Evolutionary conservation across 164 flowering plant species (phyloP).

Genomic region (Houttuynia cordata): DNA sequence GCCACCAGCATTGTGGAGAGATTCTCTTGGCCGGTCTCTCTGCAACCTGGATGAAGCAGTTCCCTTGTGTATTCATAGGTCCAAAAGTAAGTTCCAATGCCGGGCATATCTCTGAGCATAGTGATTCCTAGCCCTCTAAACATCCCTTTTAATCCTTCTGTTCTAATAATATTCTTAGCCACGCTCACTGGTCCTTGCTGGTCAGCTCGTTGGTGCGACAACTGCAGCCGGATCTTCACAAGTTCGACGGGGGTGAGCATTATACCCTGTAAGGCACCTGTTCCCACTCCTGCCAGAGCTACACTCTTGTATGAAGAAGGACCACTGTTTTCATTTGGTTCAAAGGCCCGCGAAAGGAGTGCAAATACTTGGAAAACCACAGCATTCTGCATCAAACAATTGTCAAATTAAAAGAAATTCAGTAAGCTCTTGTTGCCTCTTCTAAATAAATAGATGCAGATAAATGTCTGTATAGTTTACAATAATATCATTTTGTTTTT

Average conservation of each 20-base stretch:
- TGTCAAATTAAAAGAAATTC: background rate
- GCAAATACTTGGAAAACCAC: slow-evolving; percentile 80
- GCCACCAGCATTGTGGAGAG: slow-evolving; percentile 60
- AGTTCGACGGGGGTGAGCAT: slow-evolving; percentile 75
- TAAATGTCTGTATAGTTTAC: too few species aligned
- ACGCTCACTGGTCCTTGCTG: slow-evolving; percentile 37
- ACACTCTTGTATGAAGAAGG: slow-evolving; percentile 83
- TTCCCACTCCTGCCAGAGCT: slow-evolving; percentile 61
- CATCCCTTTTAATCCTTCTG: slow-evolving; percentile 57
- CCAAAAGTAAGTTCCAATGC: slow-evolving; percentile 73
- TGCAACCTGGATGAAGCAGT: slow-evolving; percentile 74
- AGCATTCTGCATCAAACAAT: slow-evolving; percentile 55
- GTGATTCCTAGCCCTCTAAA: slow-evolving; percentile 70
- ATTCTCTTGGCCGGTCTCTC: slow-evolving; percentile 53
- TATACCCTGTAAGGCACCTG: slow-evolving; percentile 74
- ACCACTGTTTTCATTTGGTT: slow-evolving; percentile 25
- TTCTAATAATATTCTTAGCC: slow-evolving; percentile 32
- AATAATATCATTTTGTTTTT: too few species aligned
- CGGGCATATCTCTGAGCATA: slow-evolving; percentile 62
- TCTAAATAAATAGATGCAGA: too few species aligned
- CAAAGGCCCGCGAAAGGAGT: slow-evolving; percentile 49
- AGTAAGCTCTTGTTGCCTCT: too few species aligned
- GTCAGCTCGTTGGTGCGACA: slow-evolving; percentile 17
- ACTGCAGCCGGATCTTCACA: slow-evolving; percentile 66
- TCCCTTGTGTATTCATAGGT: slow-evolving; percentile 72